Evolutionary conservation across 2,329 filamentous ascomycete species (phyloP).

Genomic region (Blastomyces gilchristii): DNA sequence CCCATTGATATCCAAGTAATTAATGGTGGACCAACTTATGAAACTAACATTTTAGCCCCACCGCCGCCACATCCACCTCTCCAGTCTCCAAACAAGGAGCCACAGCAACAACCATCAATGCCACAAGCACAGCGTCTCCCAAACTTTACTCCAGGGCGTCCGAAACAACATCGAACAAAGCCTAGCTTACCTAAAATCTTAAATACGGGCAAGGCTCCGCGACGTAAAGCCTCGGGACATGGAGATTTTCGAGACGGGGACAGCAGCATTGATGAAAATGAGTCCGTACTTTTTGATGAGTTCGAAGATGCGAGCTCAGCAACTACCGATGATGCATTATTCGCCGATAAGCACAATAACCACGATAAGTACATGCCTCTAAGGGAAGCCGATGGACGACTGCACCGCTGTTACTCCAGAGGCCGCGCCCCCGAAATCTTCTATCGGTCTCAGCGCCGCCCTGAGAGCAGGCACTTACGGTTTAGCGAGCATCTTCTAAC

Average conservation of each 20-base stretch:
- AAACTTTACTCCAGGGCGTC: neutral
- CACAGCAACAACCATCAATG: neutral
- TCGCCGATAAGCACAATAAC: slow-evolving; percentile 18
- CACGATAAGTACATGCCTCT: slow-evolving; percentile 13
- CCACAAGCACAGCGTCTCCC: neutral
- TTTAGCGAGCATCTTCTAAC: slow-evolving; percentile 6
- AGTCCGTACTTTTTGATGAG: slow-evolving; percentile 23
- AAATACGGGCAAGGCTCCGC: slow-evolving; percentile 9
- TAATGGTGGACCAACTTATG: neutral
- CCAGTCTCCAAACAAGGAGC: neutral
- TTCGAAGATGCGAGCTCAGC: slow-evolving; percentile 19
- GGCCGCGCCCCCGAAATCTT: slow-evolving; percentile 12
- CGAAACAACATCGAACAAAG: slow-evolving; percentile 1
- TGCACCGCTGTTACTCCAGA: slow-evolving; percentile 17
- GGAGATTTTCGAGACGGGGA: slow-evolving; percentile 16
- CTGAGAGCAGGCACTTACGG: slow-evolving; percentile 12
- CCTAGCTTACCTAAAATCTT: slow-evolving; percentile 11
- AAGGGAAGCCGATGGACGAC: slow-evolving; percentile 17
- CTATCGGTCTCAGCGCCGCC: slow-evolving; percentile 24
- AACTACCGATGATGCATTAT: slow-evolving; percentile 19
- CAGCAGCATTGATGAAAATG: slow-evolving; percentile 24
- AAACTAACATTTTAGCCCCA: neutral
- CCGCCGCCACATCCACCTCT: slow-evolving; percentile 2
- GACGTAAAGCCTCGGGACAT: slow-evolving; percentile 9
- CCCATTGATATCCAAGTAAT: neutral